Evolutionary conservation across 495 filamentous ascomycete genomes (phyloP).

Genomic region (Penicillium ucsense): DNA sequence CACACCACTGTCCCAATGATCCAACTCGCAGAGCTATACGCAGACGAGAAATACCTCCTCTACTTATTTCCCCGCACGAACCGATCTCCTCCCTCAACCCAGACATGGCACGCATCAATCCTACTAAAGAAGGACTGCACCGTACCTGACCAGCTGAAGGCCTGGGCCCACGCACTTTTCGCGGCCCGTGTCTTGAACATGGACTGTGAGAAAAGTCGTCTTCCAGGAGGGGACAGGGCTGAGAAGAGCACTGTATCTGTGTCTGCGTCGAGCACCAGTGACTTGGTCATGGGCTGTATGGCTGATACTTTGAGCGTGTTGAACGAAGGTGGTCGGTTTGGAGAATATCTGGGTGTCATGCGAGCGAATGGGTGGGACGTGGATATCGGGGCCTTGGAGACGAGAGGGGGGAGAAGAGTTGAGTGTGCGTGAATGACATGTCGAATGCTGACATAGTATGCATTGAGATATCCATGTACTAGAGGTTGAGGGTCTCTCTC

Average conservation of each 20-base stretch:
- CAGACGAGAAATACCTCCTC: slow-evolving; percentile 23
- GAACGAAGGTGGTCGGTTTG: slow-evolving; percentile 30
- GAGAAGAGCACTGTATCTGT: too few relatives aligned
- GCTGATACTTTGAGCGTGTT: slow-evolving; percentile 17
- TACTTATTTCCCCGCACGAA: slow-evolving; percentile 4
- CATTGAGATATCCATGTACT: not conserved
- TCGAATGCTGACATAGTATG: not conserved
- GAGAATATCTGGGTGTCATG: slow-evolving; percentile 30
- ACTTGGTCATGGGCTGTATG: slow-evolving; percentile 6
- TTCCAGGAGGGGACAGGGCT: too few relatives aligned
- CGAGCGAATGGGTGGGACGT: slow-evolving; percentile 50
- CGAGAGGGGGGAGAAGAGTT: slow-evolving; percentile 34
- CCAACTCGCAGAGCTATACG: slow-evolving; percentile 16
- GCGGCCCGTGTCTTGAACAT: slow-evolving; percentile 27
- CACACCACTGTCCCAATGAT: slow-evolving; percentile 13
- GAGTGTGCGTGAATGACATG: not conserved
- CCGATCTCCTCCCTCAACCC: not conserved
- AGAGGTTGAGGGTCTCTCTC: not conserved
- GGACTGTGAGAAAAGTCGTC: too few relatives aligned
- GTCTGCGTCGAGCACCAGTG: not conserved
- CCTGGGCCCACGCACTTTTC: slow-evolving; percentile 66
- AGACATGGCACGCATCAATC: slow-evolving; percentile 38
- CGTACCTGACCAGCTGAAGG: slow-evolving; percentile 46
- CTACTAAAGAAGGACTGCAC: slow-evolving; percentile 52
- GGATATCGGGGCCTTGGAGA: slow-evolving; percentile 49